phyloP scores from a whole-genome alignment of 371 early-diverging fungal genomes.

The Rhizomucor pusillus region DNA sequence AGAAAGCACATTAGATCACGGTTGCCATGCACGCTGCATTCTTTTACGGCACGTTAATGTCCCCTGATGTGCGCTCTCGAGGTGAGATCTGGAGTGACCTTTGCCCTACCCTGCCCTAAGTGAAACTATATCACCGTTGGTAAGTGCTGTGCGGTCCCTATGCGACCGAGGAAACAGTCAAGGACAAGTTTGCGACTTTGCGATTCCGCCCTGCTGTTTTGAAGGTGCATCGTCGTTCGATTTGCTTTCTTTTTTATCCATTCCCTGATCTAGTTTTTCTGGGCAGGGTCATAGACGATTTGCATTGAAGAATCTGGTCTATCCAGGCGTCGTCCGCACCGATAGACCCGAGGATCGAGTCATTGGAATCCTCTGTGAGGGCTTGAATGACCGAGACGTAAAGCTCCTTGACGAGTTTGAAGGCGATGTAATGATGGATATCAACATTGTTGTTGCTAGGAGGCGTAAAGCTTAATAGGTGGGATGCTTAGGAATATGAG shows the following conservation, averaged over 20 bases:
- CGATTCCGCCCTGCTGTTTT: conserved; percentile 23
- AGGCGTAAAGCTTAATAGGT: neutral
- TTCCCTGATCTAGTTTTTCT: too few relatives aligned
- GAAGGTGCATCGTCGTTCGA: conserved; percentile 11
- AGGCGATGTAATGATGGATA: conserved; percentile 46
- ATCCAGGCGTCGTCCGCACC: conserved; percentile 35
- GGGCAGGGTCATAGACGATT: conserved; percentile 29
- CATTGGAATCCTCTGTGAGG: conserved; percentile 27
- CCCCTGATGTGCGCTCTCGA: conserved; percentile 25
- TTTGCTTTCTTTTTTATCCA: neutral
- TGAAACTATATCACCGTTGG: neutral
- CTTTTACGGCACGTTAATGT: conserved; percentile 45
- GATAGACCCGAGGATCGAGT: conserved; percentile 21
- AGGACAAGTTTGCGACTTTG: conserved; percentile 18
- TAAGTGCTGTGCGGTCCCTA: conserved; percentile 35
- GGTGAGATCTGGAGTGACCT: conserved; percentile 13
- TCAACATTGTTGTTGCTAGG: neutral
- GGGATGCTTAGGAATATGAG: conserved; percentile 25
- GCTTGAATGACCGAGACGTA: conserved; percentile 23
- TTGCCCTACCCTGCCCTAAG: neutral
- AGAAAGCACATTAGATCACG: too few relatives aligned
- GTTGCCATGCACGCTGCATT: conserved; percentile 22
- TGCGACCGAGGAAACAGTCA: conserved; percentile 11
- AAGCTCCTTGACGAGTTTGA: conserved; percentile 36
- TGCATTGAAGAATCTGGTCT: conserved; percentile 29